A percentile compares a stretch with the other conserved stretches of the same genome.
Evolutionary conservation across 305 asterid species (phyloP).

Genomic region (Fraxinus floribunda): DNA sequence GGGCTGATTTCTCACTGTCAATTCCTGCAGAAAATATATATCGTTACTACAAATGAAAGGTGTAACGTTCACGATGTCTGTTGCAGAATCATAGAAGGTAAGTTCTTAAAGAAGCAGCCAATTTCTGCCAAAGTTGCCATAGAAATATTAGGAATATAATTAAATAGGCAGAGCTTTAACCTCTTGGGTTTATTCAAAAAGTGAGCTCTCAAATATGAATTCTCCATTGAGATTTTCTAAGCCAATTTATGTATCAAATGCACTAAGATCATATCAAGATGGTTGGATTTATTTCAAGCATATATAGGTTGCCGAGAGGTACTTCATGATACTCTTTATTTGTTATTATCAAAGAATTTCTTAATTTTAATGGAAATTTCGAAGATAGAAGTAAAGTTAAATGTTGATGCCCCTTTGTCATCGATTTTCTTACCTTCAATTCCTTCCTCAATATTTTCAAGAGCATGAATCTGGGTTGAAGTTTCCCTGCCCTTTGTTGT

Average conservation of each 20-base stretch:
- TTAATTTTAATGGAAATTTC: not conserved
- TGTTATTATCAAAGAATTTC: not conserved
- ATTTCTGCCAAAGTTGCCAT: not conserved
- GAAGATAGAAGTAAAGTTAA: not conserved
- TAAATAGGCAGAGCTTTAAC: not conserved
- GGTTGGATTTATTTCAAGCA: not conserved
- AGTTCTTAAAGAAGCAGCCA: not conserved
- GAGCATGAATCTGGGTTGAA: conserved; percentile 91
- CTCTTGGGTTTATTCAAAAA: not conserved
- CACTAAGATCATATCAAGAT: not conserved
- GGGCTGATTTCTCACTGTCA: conserved; percentile 72
- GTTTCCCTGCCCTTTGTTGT: conserved; percentile 66
- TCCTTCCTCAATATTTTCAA: conserved; percentile 94
- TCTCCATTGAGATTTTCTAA: not conserved
- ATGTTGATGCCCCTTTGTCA: not conserved
- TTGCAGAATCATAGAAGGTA: not conserved
- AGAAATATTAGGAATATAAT: not conserved
- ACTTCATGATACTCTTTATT: not conserved
- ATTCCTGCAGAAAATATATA: conserved; percentile 52
- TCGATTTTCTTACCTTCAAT: conserved; percentile 65
- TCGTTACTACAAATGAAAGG: conserved; percentile 10
- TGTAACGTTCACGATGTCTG: not conserved
- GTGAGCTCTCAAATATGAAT: not conserved
- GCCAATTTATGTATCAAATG: not conserved
- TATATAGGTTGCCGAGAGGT: not conserved